A percentile compares a stretch with the other conserved stretches of the same genome.
Conservation (phyloP, 1,139 yeast species). For the Suhomyces choctaworum region DNA sequence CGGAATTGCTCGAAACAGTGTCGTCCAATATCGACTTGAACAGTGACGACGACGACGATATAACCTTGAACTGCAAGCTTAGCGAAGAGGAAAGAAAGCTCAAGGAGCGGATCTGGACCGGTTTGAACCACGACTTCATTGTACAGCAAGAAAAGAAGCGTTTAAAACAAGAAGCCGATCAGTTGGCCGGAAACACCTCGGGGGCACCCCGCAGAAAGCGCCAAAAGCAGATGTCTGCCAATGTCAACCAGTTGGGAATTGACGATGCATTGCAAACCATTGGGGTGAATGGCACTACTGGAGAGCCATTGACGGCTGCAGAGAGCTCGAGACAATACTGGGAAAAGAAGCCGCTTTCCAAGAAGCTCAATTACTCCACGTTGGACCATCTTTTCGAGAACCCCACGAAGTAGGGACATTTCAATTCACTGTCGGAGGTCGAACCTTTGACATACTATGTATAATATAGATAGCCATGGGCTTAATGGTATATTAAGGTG, state of each 20-base stretch:
- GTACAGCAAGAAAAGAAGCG: constrained; percentile 84
- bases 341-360: constrained; percentile 70
- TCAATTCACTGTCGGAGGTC: too few relatives aligned
- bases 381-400: constrained; percentile 59
- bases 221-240: constrained; percentile 23
- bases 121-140: constrained; percentile 81
- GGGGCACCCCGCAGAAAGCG: constrained; percentile 44
- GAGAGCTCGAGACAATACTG: constrained; percentile 75
- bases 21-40: constrained; percentile 58
- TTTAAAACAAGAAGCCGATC: constrained; percentile 84
- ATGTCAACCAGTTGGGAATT: constrained; percentile 25
- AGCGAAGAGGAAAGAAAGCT: constrained; percentile 64
- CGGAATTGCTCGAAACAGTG: constrained; percentile 51
- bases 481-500: too few relatives aligned
- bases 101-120: constrained; percentile 85
- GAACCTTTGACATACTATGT: too few relatives aligned
- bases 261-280: constrained; percentile 39
- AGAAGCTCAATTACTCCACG: constrained; percentile 84
- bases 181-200: constrained; percentile 70
- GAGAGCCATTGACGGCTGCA: constrained; percentile 57
- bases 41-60: constrained; percentile 76
- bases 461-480: too few relatives aligned
- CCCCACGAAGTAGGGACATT: not conserved
- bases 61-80: constrained; percentile 57
- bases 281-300: constrained; percentile 43